phyloP scores from a whole-genome alignment of 2,329 filamentous ascomycete genomes.

The Chrysosporium queenslandicum region DNA sequence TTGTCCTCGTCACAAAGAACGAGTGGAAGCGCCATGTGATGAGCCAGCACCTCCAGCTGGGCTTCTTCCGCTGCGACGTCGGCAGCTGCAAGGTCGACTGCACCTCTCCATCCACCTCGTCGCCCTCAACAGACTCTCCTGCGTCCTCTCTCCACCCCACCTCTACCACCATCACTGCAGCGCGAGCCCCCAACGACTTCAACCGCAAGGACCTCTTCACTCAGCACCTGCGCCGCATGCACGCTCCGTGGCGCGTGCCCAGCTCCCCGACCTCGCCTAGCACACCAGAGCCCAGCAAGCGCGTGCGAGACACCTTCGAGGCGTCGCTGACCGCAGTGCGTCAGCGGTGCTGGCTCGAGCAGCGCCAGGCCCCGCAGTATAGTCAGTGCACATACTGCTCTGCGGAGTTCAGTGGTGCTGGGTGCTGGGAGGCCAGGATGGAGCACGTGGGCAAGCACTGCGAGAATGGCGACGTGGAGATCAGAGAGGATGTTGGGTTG shows the following conservation, averaged over 20 bases:
- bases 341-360: conserved; percentile 47
- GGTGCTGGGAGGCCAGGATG: conserved; percentile 71
- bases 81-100: conserved; percentile 42
- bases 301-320: conserved; percentile 37
- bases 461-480: conserved; percentile 46
- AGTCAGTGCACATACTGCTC: conserved; percentile 56
- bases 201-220: conserved; percentile 89
- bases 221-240: conserved; percentile 81
- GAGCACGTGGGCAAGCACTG: conserved; percentile 79
- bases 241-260: conserved; percentile 47
- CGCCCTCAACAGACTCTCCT: conserved; percentile 16
- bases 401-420: conserved; percentile 49
- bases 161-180: neutral
- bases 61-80: conserved; percentile 66
- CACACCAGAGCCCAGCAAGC: conserved; percentile 24
- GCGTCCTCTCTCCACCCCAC: neutral
- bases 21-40: conserved; percentile 89
- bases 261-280: neutral
- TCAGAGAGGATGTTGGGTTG: conserved; percentile 34
- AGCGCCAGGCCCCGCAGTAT: conserved; percentile 51
- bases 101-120: conserved; percentile 17
- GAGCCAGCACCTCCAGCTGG: conserved; percentile 66
- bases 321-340: conserved; percentile 49
- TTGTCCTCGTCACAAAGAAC: conserved; percentile 71
- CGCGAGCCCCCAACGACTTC: conserved; percentile 53